Evolutionary conservation across 148 eudicot genomes (phyloP), one percentile per base, ranked within the genome.

Genomic region (Talinum fruticosum): DNA sequence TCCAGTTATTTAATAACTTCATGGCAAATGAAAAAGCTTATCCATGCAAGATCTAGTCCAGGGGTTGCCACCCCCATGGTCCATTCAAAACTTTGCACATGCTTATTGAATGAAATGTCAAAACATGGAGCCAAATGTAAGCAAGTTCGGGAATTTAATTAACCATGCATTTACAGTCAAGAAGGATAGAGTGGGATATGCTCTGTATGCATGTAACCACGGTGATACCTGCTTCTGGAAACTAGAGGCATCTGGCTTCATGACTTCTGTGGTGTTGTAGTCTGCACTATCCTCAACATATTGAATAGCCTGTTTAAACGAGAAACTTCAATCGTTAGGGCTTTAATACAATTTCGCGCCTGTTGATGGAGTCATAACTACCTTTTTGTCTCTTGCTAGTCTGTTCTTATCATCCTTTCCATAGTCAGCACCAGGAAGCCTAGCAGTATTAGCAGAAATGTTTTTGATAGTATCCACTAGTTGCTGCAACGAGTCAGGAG

Each of bases 401-500:
- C 87, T 84, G 72, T 71, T 69, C 70, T 28, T 82, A 66, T 92
- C 99, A 67, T 95, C 99, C 76, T 87, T 89, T 61, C 75, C 91
- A 61, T 66, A 53, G 77, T 83, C 71, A 71, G 82, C 72, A 79
- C 88, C 79, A 76, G 89, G 79, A 41, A 87, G 78, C 24, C 83
- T 71, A 78, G 84, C 77, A 76, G 76, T 36, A 83, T 72, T 76
- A 34, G 90, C 85, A 77, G 89, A 65, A 70, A 96, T 97, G 80
- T 92, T 95, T 82, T 88, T 87, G 15, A 89, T 93, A 80, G 86
- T 87, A 80, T 95, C 97, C 79, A 92, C 91, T 78, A 95, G 86
- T 69, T 90, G 92, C 79, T 87, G 98, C 76, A 92, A 80, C 37
- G 97, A 87, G 83, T 95, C 97, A 30, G 97, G 99, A 68, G 96